Evolutionary conservation across 495 filamentous ascomycete genomes (phyloP), one percentile per base, ranked within the genome.

Genomic region (Hyaloscypha hepaticicola): DNA sequence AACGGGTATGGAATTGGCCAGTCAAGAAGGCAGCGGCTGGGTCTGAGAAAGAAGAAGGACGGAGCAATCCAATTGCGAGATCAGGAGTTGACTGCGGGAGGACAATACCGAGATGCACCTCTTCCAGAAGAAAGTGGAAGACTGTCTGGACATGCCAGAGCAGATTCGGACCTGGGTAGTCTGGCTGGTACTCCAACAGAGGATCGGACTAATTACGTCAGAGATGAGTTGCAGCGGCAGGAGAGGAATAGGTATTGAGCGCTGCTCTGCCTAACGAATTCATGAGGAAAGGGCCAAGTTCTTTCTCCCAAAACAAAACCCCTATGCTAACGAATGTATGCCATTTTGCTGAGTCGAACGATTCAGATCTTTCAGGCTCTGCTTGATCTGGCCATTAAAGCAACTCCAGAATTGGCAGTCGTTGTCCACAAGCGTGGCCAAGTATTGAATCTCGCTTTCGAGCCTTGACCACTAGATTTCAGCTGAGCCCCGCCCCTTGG

Each of bases 151-250:
- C 50, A 52, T 28, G 12, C 45, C 8, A 61, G 63, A 31, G 55
- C 31, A 1, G 63, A 69, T 49, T 65, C 62, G 19, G 63, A 69
- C 60, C 31, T 69, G 26, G 67, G 63, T 16, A 69, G 67, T 45
- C 25, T 69, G 51, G 67, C 62, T 41, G 60, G 67, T 9, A 60
- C 59, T n/a, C 62, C 63, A 19, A 63, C 52, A 27, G 67, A 66
- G 26, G 63, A 69, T n/a, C 38, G 63, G 21, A 48, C 49, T 8
- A 65, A 65, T 29, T 50, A 58, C 27, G 58, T 57, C 49, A 25
- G 61, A 21, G 61, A 68, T 21, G 61, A 68, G 56, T 4, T 65
- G 33, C 28, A 29, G 14, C 14, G 66, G 28, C 61, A 58, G 26
- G 56, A 64, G 6, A n/a, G n/a, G 57, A 9, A 59, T 38, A 59